phyloP scores from a whole-genome alignment of 306 rosid species.

The Elaeagnus macrophylla region DNA sequence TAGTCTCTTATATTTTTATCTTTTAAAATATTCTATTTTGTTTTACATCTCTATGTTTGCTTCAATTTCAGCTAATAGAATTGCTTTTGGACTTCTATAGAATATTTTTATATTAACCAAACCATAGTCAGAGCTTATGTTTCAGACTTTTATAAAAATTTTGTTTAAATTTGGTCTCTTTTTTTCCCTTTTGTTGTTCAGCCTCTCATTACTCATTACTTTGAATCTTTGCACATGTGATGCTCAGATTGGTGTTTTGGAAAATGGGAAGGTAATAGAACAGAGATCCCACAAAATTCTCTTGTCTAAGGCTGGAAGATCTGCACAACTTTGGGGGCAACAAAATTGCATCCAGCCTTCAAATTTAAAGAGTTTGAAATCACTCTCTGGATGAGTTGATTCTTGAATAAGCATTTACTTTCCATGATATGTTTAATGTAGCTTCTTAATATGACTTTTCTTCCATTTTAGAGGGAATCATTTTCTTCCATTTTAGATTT shows the following conservation, averaged over 20 bases:
- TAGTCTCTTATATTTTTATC: no score
- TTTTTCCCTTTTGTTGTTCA: neutral
- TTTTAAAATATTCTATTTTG: no score
- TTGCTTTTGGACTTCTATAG: no score
- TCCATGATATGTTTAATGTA: conserved; percentile 3
- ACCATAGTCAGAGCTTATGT: no score
- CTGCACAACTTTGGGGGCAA: conserved; percentile 95
- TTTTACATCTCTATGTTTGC: no score
- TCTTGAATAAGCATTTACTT: conserved; percentile 5
- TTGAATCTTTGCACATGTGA: conserved; percentile 5
- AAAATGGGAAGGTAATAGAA: conserved; percentile 87
- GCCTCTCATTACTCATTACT: no score
- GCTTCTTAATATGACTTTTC: no score
- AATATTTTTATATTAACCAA: no score
- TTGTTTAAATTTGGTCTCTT: neutral
- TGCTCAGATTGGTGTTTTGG: conserved; percentile 77
- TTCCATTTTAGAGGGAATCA: neutral
- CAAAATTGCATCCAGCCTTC: conserved; percentile 27
- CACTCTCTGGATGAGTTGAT: neutral
- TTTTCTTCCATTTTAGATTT: no score
- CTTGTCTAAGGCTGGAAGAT: conserved; percentile 74
- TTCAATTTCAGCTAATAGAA: no score
- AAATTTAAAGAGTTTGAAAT: conserved; percentile 5
- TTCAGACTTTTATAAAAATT: neutral
- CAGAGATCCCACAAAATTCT: conserved; percentile 89